Percentiles rank a stretch among this genome's conserved stretches.
These are phyloP conservation scores for Boehmeria nivea DNA, from an alignment of 306 rosid genomes.

Conservation along the genomic window DNA sequence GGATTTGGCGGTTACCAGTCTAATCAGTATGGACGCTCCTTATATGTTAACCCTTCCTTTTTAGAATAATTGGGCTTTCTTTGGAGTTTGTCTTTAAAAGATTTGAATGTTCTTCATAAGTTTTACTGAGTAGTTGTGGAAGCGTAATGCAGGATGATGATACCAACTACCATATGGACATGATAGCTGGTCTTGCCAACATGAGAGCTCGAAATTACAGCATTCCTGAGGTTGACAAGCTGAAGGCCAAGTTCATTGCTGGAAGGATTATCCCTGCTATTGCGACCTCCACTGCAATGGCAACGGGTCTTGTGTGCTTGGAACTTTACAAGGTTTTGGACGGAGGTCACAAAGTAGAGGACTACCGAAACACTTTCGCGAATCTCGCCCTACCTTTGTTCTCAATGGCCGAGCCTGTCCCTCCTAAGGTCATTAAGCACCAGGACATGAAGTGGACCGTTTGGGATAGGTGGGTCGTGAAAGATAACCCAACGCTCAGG, in stretches of 20 bases:
- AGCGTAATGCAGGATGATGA: conserved; percentile 78
- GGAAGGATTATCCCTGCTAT: conserved; percentile 96
- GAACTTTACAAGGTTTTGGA: conserved; percentile 86
- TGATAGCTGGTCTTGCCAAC: conserved; percentile 95
- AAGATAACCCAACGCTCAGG: conserved; percentile 72
- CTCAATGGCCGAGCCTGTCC: conserved; percentile 93
- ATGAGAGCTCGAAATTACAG: conserved; percentile 96
- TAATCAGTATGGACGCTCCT: no score
- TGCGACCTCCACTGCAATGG: conserved; percentile 96
- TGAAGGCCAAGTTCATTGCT: conserved; percentile 94
- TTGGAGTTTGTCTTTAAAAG: no score
- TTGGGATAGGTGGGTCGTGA: conserved; percentile 90
- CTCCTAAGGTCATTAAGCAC: conserved; percentile 74
- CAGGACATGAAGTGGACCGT: conserved; percentile 84
- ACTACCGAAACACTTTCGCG: conserved; percentile 85
- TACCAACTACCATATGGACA: conserved; percentile 90
- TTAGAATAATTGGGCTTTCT: no score
- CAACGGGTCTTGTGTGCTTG: conserved; percentile 88
- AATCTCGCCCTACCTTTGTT: conserved; percentile 81
- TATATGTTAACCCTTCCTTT: no score
- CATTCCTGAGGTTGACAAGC: conserved; percentile 94
- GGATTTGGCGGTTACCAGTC: no score
- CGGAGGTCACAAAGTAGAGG: conserved; percentile 79
- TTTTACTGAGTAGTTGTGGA: neutral
- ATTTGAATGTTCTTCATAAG: no score